Conservation (phyloP, 2,329 filamentous ascomycete genomes). For the Hymenoscyphus fraxineus region DNA sequence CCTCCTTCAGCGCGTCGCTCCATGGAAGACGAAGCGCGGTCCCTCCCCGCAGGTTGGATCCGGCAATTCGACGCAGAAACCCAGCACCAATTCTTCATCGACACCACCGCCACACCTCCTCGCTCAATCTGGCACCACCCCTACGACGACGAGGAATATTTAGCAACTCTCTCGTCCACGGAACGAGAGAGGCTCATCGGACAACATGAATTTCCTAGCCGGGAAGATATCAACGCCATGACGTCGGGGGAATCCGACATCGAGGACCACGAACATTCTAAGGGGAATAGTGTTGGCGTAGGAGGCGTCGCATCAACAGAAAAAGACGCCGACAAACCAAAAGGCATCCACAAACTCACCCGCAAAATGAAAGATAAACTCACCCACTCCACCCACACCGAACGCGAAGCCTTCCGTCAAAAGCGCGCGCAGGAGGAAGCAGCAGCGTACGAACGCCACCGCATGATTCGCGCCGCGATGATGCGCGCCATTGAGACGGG, state of each 20-base stretch:
- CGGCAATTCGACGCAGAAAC: constrained; percentile 51
- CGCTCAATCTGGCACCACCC: constrained; percentile 60
- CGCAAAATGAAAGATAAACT: constrained; percentile 57
- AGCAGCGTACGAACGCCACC: constrained; percentile 49
- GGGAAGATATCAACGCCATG: constrained; percentile 42
- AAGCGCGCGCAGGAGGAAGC: constrained; percentile 48
- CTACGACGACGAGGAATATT: constrained; percentile 54
- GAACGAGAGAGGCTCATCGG: constrained; percentile 47
- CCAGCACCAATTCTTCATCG: constrained; percentile 60
- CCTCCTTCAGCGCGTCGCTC: constrained; percentile 48
- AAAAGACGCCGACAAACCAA: constrained; percentile 27
- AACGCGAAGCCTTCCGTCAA: constrained; percentile 46
- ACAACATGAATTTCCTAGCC: constrained; percentile 34
- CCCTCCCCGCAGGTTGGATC: constrained; percentile 54
- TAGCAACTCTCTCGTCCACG: constrained; percentile 44
- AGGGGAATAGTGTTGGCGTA: too few species aligned
- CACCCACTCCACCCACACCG: constrained; percentile 52
- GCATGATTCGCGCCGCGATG: constrained; percentile 48
- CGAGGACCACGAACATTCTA: constrained; percentile 26
- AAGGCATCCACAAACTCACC: constrained; percentile 43
- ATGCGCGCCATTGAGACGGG: constrained; percentile 49
- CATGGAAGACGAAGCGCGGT: constrained; percentile 58
- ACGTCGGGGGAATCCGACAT: constrained; percentile 43
- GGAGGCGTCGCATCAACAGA: constrained; percentile 15
- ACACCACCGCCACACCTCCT: constrained; percentile 51